Evolutionary conservation across 2,329 filamentous ascomycete species (phyloP).

Genomic region (Chaetothyriales sp.): DNA sequence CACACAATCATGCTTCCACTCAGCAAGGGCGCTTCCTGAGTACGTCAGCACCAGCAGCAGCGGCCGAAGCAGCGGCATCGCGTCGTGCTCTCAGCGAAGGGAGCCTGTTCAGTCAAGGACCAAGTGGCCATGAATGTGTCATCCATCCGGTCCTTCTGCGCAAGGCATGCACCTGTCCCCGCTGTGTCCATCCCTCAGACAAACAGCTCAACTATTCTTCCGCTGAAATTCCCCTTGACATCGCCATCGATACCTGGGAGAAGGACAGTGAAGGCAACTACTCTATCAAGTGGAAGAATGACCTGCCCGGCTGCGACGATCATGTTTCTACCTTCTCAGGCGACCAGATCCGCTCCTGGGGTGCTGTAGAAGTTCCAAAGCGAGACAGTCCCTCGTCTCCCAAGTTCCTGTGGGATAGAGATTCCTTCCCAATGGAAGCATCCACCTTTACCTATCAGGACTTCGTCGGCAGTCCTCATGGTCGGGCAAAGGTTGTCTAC

Average conservation of each 20-base stretch:
- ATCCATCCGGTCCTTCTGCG: constrained; percentile 27
- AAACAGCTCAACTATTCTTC: constrained; percentile 51
- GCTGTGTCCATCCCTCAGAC: constrained; percentile 42
- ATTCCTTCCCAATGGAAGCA: constrained; percentile 29
- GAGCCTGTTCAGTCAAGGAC: neutral
- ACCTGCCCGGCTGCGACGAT: constrained; percentile 32
- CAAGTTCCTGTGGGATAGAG: constrained; percentile 23
- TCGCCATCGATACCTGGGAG: constrained; percentile 26
- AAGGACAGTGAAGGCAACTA: constrained; percentile 27
- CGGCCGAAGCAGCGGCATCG: neutral
- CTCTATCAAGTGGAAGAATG: constrained; percentile 45
- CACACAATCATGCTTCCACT: too few relatives aligned
- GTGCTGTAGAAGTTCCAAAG: neutral
- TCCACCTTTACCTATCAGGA: constrained; percentile 50
- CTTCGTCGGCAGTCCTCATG: constrained; percentile 48
- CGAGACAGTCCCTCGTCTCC: constrained; percentile 1
- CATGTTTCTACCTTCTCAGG: constrained; percentile 6
- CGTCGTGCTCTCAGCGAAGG: neutral
- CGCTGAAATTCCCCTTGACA: constrained; percentile 43
- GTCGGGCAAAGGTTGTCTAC: constrained; percentile 46
- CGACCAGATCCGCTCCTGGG: neutral
- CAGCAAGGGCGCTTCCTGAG: neutral
- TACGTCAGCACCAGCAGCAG: neutral
- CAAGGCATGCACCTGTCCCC: constrained; percentile 39
- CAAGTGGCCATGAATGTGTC: neutral